A percentile compares a stretch with the other conserved stretches of the same genome.
These are phyloP conservation scores for Lepiota venenata DNA, from an alignment of 768 basidiomycete species.

Conservation along the genomic window DNA sequence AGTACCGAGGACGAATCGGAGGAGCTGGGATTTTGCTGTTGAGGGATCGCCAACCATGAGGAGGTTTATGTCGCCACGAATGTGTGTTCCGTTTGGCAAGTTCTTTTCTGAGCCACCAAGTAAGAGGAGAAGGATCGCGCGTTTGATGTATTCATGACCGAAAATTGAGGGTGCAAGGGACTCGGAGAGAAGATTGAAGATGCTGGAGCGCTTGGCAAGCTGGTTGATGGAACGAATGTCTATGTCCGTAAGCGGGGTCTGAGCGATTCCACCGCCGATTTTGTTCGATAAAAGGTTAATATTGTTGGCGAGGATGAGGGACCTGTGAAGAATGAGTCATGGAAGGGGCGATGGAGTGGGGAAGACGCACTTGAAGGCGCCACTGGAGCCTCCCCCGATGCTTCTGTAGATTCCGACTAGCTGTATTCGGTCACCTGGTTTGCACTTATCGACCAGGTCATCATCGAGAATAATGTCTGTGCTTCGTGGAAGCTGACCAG, in stretches of 20 bases:
- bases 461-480: conserved; percentile 96
- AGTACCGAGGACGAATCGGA: conserved; percentile 93
- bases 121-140: conserved; percentile 87
- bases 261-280: conserved; percentile 91
- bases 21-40: conserved; percentile 96
- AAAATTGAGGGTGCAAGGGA: conserved; percentile 98
- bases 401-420: conserved; percentile 94
- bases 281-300: conserved; percentile 94
- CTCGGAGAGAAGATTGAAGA: conserved; percentile 85
- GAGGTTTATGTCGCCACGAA: conserved; percentile 98
- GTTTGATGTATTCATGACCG: conserved; percentile 95
- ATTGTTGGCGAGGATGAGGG: conserved; percentile 91
- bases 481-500: conserved; percentile 93
- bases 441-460: conserved; percentile 95
- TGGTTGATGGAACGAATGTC: conserved; percentile 98
- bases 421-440: conserved; percentile 97
- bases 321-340: conserved; percentile 44
- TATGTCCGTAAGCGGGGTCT: conserved; percentile 85
- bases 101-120: conserved; percentile 99
- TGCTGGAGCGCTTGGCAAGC: conserved; percentile 80
- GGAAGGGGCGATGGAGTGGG: conserved; percentile 11
- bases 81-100: conserved; percentile 94
- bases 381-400: conserved; percentile 84
- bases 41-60: conserved; percentile 99
- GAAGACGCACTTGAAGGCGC: conserved; percentile 85